Evolutionary conservation across 305 asterid genomes (phyloP), one percentile per base, ranked within the genome.

Genomic region (Fraxinus sp.): DNA sequence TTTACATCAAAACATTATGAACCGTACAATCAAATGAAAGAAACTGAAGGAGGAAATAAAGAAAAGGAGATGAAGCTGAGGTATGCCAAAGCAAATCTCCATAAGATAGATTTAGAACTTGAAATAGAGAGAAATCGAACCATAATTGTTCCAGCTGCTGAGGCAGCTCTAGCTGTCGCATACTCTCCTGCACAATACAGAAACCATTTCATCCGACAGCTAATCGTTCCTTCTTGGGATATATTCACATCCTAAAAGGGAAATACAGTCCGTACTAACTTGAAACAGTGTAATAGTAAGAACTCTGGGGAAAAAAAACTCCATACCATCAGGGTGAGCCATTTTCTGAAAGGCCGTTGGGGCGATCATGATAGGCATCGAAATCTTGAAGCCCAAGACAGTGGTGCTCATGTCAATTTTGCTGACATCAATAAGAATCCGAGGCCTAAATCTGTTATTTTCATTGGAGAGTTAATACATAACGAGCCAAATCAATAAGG

Each of bases 161-260:
- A 91, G 81, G 98, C 93, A 4, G 99, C 99, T 87, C 99, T 93
- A 79, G 98, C 98, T 82, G 99, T 95, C 41, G 98, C 99, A 83
- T 92, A 92, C 84, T 95, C 99, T 62, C 99, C 99, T 95, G 90
- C 88, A 90, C 46, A 83, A 79, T 0, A 81, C 16, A 80, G 30
- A 5, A 84, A 59, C 74, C 82, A 81, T 2, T 36, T 30, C 9
- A 85, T 83, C 78, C 86, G 79, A 82, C 30, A 7, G 30, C 26
- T n/a, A 57, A 57, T 1, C 3, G 28, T 57, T 57, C 68, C 11
- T 18, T 57, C 68, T 1, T 18, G 7, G 1, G 68, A 57, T 76
- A 32, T 26, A 55, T 52, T 68, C 33, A 79, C 8, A n/a, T 71
- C 35, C 57, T 22, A 80, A 75, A 30, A 35, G 16, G 3, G 37